These are phyloP conservation scores for Camelina neglecta DNA, from an alignment of 345 rosid species.

Conservation along the genomic window DNA sequence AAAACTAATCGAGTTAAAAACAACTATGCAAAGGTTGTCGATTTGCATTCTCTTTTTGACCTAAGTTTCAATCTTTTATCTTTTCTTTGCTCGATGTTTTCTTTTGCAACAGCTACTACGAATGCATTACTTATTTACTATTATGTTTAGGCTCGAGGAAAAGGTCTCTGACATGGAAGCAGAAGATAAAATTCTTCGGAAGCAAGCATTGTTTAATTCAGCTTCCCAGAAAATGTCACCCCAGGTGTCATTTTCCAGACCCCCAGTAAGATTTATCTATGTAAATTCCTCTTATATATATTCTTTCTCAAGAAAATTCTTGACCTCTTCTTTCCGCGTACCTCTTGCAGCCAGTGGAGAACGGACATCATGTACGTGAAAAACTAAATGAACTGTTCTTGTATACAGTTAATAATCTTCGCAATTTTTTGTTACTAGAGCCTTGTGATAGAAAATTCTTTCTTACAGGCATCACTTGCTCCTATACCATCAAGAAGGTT, in stretches of 20 bases:
- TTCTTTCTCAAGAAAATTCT: slow-evolving; percentile 15
- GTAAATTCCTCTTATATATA: background rate
- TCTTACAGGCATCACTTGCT: slow-evolving; percentile 58
- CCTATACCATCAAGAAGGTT: slow-evolving; percentile 53
- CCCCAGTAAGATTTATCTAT: slow-evolving; percentile 50
- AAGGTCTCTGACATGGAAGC: slow-evolving; percentile 81
- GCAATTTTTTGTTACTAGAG: slow-evolving; percentile 20
- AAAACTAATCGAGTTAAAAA: slow-evolving; percentile 84
- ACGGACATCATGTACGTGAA: slow-evolving; percentile 71
- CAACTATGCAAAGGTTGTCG: slow-evolving; percentile 77
- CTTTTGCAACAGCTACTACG: background rate
- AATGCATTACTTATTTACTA: slow-evolving; percentile 23
- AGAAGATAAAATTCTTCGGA: slow-evolving; percentile 75
- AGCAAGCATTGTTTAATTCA: slow-evolving; percentile 61
- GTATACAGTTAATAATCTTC: slow-evolving; percentile 13
- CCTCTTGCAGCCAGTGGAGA: slow-evolving; percentile 66
- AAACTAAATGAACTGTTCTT: slow-evolving; percentile 30
- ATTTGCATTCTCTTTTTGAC: slow-evolving; percentile 13
- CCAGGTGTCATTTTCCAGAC: slow-evolving; percentile 53
- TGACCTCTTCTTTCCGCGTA: slow-evolving; percentile 30
- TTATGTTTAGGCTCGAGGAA: slow-evolving; percentile 73
- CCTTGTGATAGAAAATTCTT: slow-evolving; percentile 22
- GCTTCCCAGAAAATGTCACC: slow-evolving; percentile 63
- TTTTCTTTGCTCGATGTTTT: slow-evolving; percentile 22
- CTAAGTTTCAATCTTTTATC: slow-evolving; percentile 1